Evolutionary conservation across 768 basidiomycete species (phyloP), one percentile per base, ranked within the genome.

Genomic region (Lentinula raphanica): DNA sequence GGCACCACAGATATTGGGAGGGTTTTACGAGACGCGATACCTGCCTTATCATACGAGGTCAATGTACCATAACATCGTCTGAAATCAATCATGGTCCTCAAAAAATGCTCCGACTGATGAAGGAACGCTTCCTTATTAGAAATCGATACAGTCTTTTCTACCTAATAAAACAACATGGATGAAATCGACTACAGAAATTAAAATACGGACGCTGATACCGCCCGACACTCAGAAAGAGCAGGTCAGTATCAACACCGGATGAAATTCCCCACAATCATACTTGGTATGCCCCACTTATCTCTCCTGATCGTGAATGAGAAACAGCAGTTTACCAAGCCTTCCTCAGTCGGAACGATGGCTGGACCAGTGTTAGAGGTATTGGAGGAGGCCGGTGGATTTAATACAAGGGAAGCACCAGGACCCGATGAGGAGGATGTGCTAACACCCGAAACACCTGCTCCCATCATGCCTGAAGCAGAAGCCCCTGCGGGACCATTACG

Each of bases 241-340:
- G 13, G 27, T 13, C 38, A n/a, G 19, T n/a, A 38, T 74, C 61
- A 86, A 62, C 84, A 90, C 66, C 80, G 83, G 65, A 93, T 90
- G 63, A 92, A 92, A 68, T 93, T 93, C 15, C 92, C 92, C 19
- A 93, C 90, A 64, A 94, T 92, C 86, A 92, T 88, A 50, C 85
- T 92, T 31, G 91, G 92, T 61, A 93, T 92, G 0, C 90, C 90
- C 83, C 86, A 90, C 67, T 86, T 86, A 65, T 92, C 89, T 60
- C 90, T 72, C 51, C 92, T 79, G 57, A 94, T 92, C 6, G 89
- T 92, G 68, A 94, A 93, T n/a, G 88, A 92, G 71, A 94, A 92
- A 65, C 91, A 94, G 68, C 90, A 94, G 65, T 85, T 92, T 64
- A 93, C 83, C 63, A 87, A 86, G 3, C 84, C 84, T 62, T 92